Evolutionary conservation across 1,284 basidiomycete genomes (phyloP), one percentile per base, ranked within the genome.

Genomic region (Coniophora puteana): DNA sequence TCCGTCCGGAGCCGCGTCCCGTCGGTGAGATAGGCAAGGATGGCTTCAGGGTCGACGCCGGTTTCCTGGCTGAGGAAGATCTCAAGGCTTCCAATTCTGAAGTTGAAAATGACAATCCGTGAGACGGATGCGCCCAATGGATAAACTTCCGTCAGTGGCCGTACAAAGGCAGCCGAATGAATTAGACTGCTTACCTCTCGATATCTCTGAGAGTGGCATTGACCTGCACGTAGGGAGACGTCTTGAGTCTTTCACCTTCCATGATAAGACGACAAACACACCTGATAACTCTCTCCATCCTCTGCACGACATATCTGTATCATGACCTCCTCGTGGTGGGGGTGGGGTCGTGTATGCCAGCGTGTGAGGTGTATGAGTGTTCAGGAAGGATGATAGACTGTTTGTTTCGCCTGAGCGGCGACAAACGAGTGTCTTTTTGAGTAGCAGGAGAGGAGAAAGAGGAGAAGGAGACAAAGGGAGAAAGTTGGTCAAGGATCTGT

Each of bases 11-110:
- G 61, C 37, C 86, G 72, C 25, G 76, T 70, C 4, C 86, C 87
- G 56, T 89, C 84, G 4, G 87, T 76, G 22, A 89, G 71, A 58
- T 86, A 89, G 5, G 83, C 83, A 36, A 89, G 65, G n/a, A 83
- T 69, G 17, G 76, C 75, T 37, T 81, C 78, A 46, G 76, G 71
- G 30, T 80, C 76, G 4, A 86, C 66, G 11, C 78, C 80, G 39
- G 76, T 81, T 53, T 86, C 78, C 54, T 83, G 73, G 36, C 79
- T 72, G 4, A 89, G 55, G 47, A 87, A 86, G 11, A 61, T 47
- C 47, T 88, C 83, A 24, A 89, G 65, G 54, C 68, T 79, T 37
- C 76, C 80, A 28, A 63, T 66, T 48, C 84, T 88, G 45, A 21
- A 21, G 29, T 37, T 38, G 35, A 26, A 44, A n/a, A n/a, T n/a